Evolutionary conservation across 768 basidiomycete genomes (phyloP).

Genomic region (Suillus variegatus): DNA sequence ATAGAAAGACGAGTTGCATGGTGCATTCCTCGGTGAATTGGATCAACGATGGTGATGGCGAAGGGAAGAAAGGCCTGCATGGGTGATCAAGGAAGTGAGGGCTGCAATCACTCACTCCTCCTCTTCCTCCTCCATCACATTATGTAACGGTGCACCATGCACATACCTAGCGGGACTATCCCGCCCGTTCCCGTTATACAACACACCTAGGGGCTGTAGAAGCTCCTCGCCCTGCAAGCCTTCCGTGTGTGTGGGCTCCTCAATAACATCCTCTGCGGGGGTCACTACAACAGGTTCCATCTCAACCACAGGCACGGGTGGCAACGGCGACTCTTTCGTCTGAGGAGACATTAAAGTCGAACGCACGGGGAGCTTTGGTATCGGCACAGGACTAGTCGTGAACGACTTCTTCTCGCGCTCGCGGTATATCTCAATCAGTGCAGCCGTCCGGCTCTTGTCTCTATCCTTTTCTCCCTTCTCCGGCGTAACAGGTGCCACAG

Average conservation of each 20-base stretch:
- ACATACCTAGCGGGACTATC: slow-evolving; percentile 71
- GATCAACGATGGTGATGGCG: neutral
- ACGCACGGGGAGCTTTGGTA: slow-evolving; percentile 39
- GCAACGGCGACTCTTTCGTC: slow-evolving; percentile 13
- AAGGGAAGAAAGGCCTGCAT: neutral
- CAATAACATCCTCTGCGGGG: slow-evolving; percentile 25
- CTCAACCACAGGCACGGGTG: slow-evolving; percentile 9
- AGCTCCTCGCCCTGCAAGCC: slow-evolving; percentile 10
- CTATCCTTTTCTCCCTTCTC: slow-evolving; percentile 26
- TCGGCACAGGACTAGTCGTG: slow-evolving; percentile 11
- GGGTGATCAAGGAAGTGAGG: neutral
- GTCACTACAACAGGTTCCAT: slow-evolving; percentile 14
- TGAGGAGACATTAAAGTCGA: slow-evolving; percentile 16
- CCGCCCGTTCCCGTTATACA: slow-evolving; percentile 52
- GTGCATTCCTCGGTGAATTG: neutral
- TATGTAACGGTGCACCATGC: slow-evolving; percentile 85
- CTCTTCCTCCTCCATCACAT: slow-evolving; percentile 83
- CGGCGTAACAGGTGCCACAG: slow-evolving; percentile 13
- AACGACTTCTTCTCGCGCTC: slow-evolving; percentile 56
- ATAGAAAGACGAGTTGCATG: neutral
- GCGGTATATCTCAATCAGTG: slow-evolving; percentile 85
- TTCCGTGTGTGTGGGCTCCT: slow-evolving; percentile 22
- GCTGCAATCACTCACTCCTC: slow-evolving; percentile 41
- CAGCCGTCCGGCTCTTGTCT: slow-evolving; percentile 63
- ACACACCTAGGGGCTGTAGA: slow-evolving; percentile 35